Base-by-base conservation (phyloP, 2,329 filamentous ascomycete species). In the Aaosphaeria arxii region DNA sequence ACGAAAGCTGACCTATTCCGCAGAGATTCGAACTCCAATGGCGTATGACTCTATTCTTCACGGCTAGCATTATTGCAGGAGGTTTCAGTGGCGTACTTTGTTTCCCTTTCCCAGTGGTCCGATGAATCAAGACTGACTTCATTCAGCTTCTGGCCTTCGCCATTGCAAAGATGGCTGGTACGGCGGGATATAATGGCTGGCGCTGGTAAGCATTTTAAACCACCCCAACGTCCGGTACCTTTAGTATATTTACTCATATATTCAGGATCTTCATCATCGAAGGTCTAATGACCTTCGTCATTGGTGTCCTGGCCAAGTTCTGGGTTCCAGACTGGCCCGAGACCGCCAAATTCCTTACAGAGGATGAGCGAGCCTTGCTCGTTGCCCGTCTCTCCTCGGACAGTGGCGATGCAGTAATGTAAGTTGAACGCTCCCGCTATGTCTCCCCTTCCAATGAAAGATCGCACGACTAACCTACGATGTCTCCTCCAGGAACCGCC, bases 111-210 rank as follows among this genome's bases (percentile, higher is more conserved):
- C 35, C 28, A 11, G n/a, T 28, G 5, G 32, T 4, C 17, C 7
- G 4, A 33, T 6, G 31, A 45, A 36, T 30, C 39, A n/a, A 40
- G 9, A 40, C 17, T 41, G 48, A 36, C 51, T 28, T 13, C 11
- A 11, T 4, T 5, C 39, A 67, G 58, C 58, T 74, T 28, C 60
- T 74, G 7, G 71, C 72, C 9, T 73, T 69, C 41, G 67, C 65
- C 13, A 85, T 88, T 54, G 73, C 71, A 17, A 87, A 87, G 56
- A 77, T 85, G 49, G 83, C 87, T 61, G 74, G 75, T 29, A 74
- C 77, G 5, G 73, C 71, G 9, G 79, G 60, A 2, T 65, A 67
- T 30, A 49, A 61, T 11, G 68, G 64, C 7, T 71, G 67, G 67
- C 58, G 66, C 11, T 69, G 66, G 64, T 40, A 40, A 11, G 39